Base-by-base conservation (phyloP, 2,329 filamentous ascomycete genomes). In the Aspergillus quadrilineatus region DNA sequence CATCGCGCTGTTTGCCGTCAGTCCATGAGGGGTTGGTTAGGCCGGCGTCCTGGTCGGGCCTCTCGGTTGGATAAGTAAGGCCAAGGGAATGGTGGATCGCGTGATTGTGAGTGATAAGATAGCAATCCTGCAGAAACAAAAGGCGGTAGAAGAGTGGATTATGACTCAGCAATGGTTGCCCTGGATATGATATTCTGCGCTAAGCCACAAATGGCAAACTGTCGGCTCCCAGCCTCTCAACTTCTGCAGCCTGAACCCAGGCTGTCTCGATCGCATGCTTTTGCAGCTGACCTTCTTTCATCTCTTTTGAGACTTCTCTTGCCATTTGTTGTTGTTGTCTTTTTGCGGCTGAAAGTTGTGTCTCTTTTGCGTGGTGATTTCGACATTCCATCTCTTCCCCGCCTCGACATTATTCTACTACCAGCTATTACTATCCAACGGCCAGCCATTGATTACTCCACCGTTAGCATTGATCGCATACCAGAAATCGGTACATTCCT, bases 191-290 rank as follows among this genome's bases (percentile, higher is more conserved):
- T 72, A 57, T 71, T 66, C 60, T 54, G 55, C 68, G 62, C 73
- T 76, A 75, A 71, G 65, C 73, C 69, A n/a, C 9, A 74, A 70
- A 63, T 52, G 67, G 74, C 58, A 74, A 69, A 73, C 66, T 69
- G 72, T 76, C 75, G 72, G 45, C 37, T 32, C 55, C 53, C 47
- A 55, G 48, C 50, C 49, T 50, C 59, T 53, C 57, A 59, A 50
- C 55, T 44, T 50, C 36, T 30, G 46, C 43, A 12, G 30, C 22
- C 41, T 17, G 42, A 28, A 17, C n/a, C 37, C 53, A 41, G 17
- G 34, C 42, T 43, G 37, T 41, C 43, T 56, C 42, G 42, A 41
- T 56, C 54, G 36, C 10, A 47, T 50, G 53, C 45, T 10, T 30
- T 39, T 47, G 45, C 45, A 37, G 39, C 37, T 55, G 46, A 26